phyloP scores from a whole-genome alignment of 2,329 filamentous ascomycete genomes.

The Alternaria brassicicola region DNA sequence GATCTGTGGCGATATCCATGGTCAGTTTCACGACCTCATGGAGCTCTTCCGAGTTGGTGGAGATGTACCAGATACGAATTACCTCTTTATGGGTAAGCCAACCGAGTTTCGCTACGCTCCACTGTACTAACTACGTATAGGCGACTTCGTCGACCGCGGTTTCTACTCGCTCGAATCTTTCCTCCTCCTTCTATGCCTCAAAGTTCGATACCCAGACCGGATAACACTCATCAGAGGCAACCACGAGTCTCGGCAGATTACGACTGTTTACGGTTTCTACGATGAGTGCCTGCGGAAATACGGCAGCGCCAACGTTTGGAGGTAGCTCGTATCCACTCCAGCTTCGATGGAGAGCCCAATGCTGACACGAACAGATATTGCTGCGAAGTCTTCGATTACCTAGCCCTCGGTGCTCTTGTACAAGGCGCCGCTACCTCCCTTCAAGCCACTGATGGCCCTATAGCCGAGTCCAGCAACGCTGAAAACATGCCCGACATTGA shows the following conservation, averaged over 20 bases:
- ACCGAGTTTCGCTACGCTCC: neutral
- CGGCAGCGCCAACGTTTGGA: conserved; percentile 94
- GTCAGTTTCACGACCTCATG: conserved; percentile 96
- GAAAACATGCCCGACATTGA: conserved; percentile 59
- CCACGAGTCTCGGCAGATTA: conserved; percentile 96
- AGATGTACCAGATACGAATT: conserved; percentile 93
- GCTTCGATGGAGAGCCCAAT: neutral
- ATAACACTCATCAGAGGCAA: conserved; percentile 96
- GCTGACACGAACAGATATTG: conserved; percentile 62
- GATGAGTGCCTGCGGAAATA: conserved; percentile 97
- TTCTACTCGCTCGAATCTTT: conserved; percentile 99
- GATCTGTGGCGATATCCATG: conserved; percentile 89
- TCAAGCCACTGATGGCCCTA: conserved; percentile 64
- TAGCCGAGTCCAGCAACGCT: conserved; percentile 58
- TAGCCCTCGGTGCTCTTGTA: conserved; percentile 86
- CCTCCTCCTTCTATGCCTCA: conserved; percentile 90
- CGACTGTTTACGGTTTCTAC: conserved; percentile 97
- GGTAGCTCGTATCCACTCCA: conserved; percentile 4
- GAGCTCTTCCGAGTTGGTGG: conserved; percentile 93
- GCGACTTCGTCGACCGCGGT: conserved; percentile 96
- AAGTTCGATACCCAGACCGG: conserved; percentile 95
- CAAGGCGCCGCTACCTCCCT: conserved; percentile 77
- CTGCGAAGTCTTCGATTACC: conserved; percentile 97
- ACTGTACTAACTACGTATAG: conserved; percentile 51
- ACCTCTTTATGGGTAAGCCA: conserved; percentile 90